A percentile compares a stretch with the other conserved stretches of the same genome.
Conservation (phyloP, 2,329 filamentous ascomycete genomes). For the Monascus ruber region DNA sequence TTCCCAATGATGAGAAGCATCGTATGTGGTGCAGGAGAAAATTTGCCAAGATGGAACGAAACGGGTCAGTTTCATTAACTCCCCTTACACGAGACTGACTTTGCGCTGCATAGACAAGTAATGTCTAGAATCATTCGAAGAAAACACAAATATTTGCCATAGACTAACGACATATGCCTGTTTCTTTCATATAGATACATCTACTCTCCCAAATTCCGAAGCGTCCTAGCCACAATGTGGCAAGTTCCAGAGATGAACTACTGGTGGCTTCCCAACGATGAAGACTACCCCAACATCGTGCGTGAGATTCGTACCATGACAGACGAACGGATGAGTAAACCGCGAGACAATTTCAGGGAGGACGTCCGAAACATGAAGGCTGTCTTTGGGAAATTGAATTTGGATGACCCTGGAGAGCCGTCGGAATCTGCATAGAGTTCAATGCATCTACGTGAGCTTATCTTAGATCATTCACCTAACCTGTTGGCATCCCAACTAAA, state of each 20-base stretch:
- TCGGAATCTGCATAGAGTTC: background rate
- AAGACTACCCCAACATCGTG: slow-evolving; percentile 62
- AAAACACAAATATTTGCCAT: background rate
- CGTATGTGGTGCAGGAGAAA: slow-evolving; percentile 70
- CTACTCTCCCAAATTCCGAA: slow-evolving; percentile 62
- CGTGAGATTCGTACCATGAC: slow-evolving; percentile 70
- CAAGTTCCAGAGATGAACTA: slow-evolving; percentile 56
- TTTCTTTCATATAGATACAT: slow-evolving; percentile 54
- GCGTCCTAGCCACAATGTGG: slow-evolving; percentile 66
- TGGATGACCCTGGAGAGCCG: slow-evolving; percentile 30
- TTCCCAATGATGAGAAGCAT: slow-evolving; percentile 63
- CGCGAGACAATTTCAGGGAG: slow-evolving; percentile 43
- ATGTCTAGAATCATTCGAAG: background rate
- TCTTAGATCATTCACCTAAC: too few relatives aligned
- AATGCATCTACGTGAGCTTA: too few relatives aligned
- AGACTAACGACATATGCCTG: too few relatives aligned
- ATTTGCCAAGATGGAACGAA: slow-evolving; percentile 64
- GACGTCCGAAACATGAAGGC: slow-evolving; percentile 64
- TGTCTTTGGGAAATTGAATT: slow-evolving; percentile 54
- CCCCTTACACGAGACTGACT: background rate
- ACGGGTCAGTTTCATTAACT: slow-evolving; percentile 51
- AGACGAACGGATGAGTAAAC: slow-evolving; percentile 56
- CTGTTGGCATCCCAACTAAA: too few relatives aligned
- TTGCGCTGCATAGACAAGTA: too few relatives aligned
- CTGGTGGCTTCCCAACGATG: slow-evolving; percentile 85